These are phyloP conservation scores for Bromus sterilis DNA, from an alignment of 176 grass and related monocot genomes.

Conservation along the genomic window DNA sequence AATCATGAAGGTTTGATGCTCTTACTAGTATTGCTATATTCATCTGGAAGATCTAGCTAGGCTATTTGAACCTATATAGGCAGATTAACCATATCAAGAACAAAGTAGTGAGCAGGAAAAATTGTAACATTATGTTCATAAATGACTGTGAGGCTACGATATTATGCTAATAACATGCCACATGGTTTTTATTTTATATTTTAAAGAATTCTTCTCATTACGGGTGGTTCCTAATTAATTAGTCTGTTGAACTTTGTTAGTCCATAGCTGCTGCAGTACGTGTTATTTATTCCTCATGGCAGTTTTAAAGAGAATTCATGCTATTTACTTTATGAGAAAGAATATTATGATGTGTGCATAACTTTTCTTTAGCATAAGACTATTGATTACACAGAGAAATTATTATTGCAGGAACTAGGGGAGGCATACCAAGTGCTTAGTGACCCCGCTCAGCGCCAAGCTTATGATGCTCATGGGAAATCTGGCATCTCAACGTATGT, in stretches of 20 bases:
- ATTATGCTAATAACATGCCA: neutral
- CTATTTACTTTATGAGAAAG: neutral
- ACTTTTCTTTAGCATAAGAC: conserved; percentile 5
- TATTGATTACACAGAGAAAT: neutral
- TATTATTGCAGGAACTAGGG: conserved; percentile 66
- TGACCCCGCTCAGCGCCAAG: conserved; percentile 69
- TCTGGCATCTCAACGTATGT: conserved; percentile 93
- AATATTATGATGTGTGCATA: neutral
- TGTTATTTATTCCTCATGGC: neutral
- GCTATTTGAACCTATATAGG: neutral
- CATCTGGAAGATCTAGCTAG: neutral
- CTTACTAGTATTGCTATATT: neutral
- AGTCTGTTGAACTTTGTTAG: neutral
- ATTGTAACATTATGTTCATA: neutral
- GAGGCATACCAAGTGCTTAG: conserved; percentile 98
- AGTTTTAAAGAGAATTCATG: neutral
- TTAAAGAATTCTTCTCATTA: neutral
- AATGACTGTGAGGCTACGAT: neutral
- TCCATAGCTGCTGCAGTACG: neutral
- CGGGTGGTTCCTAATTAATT: neutral
- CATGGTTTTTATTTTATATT: neutral
- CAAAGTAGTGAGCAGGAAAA: neutral
- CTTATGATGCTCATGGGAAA: conserved; percentile 82
- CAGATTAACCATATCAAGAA: neutral
- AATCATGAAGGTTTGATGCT: neutral